Conservation (phyloP, 2,329 filamentous ascomycete genomes). For the Pseudogymnoascus sp. region DNA sequence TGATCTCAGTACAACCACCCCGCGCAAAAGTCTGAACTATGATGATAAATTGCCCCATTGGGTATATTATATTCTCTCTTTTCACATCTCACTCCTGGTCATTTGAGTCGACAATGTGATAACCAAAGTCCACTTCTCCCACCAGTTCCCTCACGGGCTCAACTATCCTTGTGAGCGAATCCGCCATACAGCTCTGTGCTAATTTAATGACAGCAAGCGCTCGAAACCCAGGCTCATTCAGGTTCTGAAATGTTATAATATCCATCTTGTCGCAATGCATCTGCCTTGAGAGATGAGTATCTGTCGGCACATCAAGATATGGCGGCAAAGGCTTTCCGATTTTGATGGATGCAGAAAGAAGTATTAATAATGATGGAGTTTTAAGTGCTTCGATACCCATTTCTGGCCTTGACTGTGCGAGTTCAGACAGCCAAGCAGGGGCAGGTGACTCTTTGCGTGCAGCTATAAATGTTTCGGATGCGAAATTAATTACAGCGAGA, state of each 20-base stretch:
- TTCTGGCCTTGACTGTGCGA: conserved; percentile 43
- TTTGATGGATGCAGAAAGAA: conserved; percentile 59
- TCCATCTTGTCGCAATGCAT: conserved; percentile 49
- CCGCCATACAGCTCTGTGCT: conserved; percentile 6
- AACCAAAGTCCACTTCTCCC: conserved; percentile 60
- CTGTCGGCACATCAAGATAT: conserved; percentile 54
- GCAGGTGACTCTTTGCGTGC: conserved; percentile 16
- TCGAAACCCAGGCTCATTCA: conserved; percentile 63
- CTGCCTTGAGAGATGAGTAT: conserved; percentile 50
- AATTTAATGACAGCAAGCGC: conserved; percentile 68
- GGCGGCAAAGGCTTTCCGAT: conserved; percentile 63
- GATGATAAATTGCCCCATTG: background rate
- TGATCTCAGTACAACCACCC: background rate
- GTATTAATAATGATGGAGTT: conserved; percentile 58
- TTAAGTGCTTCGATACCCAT: conserved; percentile 50
- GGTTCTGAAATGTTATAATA: conserved; percentile 54
- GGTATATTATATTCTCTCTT: background rate
- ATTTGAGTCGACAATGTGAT: conserved; percentile 10
- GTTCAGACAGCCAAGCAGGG: conserved; percentile 41
- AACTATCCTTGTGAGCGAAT: conserved; percentile 29
- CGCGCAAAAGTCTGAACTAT: background rate
- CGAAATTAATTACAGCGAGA: conserved; percentile 57
- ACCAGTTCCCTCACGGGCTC: conserved; percentile 55
- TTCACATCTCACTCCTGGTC: background rate
- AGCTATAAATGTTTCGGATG: conserved; percentile 42